These are phyloP conservation scores for Leccinum huronense DNA, from an alignment of 1,284 basidiomycete species.

Conservation along the genomic window DNA sequence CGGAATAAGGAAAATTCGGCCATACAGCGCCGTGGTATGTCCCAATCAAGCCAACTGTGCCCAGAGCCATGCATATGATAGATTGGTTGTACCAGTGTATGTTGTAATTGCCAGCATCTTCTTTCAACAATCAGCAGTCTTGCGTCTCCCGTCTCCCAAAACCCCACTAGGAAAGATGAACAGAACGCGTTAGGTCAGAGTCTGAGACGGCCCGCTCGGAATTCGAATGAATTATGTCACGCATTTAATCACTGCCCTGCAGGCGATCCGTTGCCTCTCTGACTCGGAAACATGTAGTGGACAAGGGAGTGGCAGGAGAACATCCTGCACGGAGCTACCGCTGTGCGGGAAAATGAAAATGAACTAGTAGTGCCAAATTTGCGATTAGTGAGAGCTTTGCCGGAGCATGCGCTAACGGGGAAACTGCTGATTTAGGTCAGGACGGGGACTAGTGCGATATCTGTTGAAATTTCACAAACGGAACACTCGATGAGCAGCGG, in stretches of 20 bases:
- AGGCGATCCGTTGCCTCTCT: slow-evolving; percentile 20
- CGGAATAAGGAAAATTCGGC: not conserved
- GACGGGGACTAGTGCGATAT: not conserved
- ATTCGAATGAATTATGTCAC: not conserved
- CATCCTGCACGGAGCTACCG: not conserved
- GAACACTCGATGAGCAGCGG: slow-evolving; percentile 2
- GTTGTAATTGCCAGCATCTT: not conserved
- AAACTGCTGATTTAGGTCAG: not conserved
- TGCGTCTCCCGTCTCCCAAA: slow-evolving; percentile 2
- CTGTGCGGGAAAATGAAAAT: not conserved
- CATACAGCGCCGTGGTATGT: not conserved
- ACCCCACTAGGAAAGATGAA: not conserved
- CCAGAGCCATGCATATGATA: not conserved
- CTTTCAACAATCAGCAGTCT: not conserved
- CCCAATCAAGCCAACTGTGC: not conserved
- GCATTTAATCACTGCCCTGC: not conserved
- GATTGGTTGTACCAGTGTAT: not conserved
- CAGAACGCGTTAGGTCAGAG: slow-evolving; percentile 1
- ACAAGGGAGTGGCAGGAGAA: slow-evolving; percentile 4
- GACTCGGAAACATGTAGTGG: slow-evolving; percentile 4
- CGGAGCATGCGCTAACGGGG: not conserved
- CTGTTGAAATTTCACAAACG: slow-evolving; percentile 1
- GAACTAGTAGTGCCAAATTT: not conserved
- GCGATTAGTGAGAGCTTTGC: not conserved
- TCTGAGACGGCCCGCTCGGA: not conserved